Conservation (phyloP, 2,329 filamentous ascomycete species). For the Cercospora sesami region DNA sequence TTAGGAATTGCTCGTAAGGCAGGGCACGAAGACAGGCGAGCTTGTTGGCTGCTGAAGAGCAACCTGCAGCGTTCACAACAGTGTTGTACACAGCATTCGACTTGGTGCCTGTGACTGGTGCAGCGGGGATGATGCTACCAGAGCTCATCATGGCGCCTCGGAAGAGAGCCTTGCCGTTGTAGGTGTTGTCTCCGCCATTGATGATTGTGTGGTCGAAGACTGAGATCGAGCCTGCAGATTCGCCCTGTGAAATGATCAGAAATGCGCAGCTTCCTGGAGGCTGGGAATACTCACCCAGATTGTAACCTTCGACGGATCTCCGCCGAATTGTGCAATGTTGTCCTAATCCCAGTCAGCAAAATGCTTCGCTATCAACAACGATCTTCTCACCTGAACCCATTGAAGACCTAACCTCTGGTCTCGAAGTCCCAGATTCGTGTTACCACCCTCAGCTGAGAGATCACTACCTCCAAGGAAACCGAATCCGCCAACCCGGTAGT, state of each 20-base stretch:
- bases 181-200: slow-evolving; percentile 69
- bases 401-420: slow-evolving; percentile 37
- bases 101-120: slow-evolving; percentile 34
- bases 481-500: slow-evolving; percentile 56
- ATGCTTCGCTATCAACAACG: too few relatives aligned
- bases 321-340: slow-evolving; percentile 62
- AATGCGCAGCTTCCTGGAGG: neutral
- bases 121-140: slow-evolving; percentile 62
- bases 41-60: slow-evolving; percentile 31
- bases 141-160: slow-evolving; percentile 77
- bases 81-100: slow-evolving; percentile 26
- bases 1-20: slow-evolving; percentile 46
- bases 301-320: slow-evolving; percentile 64
- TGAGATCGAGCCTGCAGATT: slow-evolving; percentile 57
- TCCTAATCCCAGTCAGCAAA: slow-evolving; percentile 29
- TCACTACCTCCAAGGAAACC: slow-evolving; percentile 40
- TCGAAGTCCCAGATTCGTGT: slow-evolving; percentile 39
- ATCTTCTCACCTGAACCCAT: slow-evolving; percentile 34
- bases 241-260: slow-evolving; percentile 37
- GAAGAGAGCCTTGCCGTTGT: slow-evolving; percentile 75
- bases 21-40: slow-evolving; percentile 22
- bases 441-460: slow-evolving; percentile 36
- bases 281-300: slow-evolving; percentile 59
- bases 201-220: slow-evolving; percentile 74
- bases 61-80: slow-evolving; percentile 17